Evolutionary conservation across 139 green algal genomes (phyloP), one percentile per base, ranked within the genome.

Genomic region (Eudorina sp.): DNA sequence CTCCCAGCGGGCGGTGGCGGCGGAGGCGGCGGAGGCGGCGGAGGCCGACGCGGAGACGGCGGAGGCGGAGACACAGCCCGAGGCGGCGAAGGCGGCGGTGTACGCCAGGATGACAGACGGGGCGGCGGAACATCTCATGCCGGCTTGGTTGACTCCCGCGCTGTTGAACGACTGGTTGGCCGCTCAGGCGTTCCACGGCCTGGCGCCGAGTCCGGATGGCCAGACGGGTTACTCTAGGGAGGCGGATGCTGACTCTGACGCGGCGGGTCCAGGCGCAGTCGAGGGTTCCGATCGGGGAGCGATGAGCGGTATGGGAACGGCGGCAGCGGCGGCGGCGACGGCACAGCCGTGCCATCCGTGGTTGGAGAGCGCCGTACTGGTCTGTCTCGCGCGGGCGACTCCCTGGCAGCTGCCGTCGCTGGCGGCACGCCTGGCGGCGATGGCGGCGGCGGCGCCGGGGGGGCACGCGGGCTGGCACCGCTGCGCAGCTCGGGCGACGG

Each of bases 381-480:
- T 4, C 48, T 58, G 38, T 3, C 75, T 83, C 8, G 46, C 46
- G 18, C 3, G 0, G 3, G 46, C 75, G 3, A 68, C 75, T 31
- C 31, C 75, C 18, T 83, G 75, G 75, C 31, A 83, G 75, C 75
- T 83, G 75, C 38, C 75, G 31, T 34, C 31, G 16, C 75, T 83
- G 31, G 75, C 75, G 31, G 48, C 75, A 16, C 75, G 75, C 5
- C 75, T 83, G 48, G 75, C 75, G 31, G 75, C 75, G 16, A 16
- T 66, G 31, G 48, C 75, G 23, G 31, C 48, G 8, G 46, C 31
- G 23, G 75, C 45, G 4, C 48, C 48, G 48, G 11, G n/a, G n/a
- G n/a, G n/a, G n/a, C n/a, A n/a, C n/a, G 7, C 45, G 36, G 13
- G 73, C 75, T 48, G 48, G 46, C 19, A 11, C 1, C 75, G 75